Evolutionary conservation across 148 eudicot species (phyloP).

Genomic region (Fagopyrum homotropicum): DNA sequence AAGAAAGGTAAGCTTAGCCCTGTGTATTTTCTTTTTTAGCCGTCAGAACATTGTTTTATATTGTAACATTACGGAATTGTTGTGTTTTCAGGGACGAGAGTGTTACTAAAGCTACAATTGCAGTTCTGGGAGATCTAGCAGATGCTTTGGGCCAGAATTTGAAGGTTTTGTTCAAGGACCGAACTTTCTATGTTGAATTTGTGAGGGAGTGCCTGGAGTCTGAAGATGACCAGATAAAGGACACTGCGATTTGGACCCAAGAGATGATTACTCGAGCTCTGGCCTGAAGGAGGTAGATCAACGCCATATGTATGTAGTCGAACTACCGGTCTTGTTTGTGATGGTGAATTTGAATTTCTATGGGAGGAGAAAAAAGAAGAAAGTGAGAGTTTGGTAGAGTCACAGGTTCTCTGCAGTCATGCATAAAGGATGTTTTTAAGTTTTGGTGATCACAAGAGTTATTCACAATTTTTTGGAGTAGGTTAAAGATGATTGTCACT

Average conservation of each 20-base stretch:
- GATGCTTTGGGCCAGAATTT: slow-evolving; percentile 58
- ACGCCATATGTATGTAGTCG: background rate
- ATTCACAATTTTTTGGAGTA: background rate
- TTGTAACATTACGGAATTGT: slow-evolving; percentile 5
- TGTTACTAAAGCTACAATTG: slow-evolving; percentile 61
- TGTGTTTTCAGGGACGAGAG: slow-evolving; percentile 48
- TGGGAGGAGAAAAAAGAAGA: background rate
- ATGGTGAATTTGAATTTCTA: background rate
- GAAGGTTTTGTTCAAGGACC: slow-evolving; percentile 35
- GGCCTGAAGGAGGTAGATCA: background rate
- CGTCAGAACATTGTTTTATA: background rate
- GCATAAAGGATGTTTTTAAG: slow-evolving; percentile 4
- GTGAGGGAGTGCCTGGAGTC: slow-evolving; percentile 52
- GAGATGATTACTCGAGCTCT: slow-evolving; percentile 48
- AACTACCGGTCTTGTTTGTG: background rate
- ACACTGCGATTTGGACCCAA: slow-evolving; percentile 61
- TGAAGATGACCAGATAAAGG: slow-evolving; percentile 53
- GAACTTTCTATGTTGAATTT: slow-evolving; percentile 35
- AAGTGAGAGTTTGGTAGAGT: background rate
- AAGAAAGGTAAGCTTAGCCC: slow-evolving; percentile 27
- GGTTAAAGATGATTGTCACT: slow-evolving; percentile 8
- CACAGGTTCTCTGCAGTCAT: background rate
- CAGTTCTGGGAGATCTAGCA: slow-evolving; percentile 64
- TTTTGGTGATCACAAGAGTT: slow-evolving; percentile 4
- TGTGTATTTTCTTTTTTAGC: background rate